Evolutionary conservation across 345 rosid species (phyloP), one percentile per base, ranked within the genome.

Genomic region (Arabidopsis thaliana): DNA sequence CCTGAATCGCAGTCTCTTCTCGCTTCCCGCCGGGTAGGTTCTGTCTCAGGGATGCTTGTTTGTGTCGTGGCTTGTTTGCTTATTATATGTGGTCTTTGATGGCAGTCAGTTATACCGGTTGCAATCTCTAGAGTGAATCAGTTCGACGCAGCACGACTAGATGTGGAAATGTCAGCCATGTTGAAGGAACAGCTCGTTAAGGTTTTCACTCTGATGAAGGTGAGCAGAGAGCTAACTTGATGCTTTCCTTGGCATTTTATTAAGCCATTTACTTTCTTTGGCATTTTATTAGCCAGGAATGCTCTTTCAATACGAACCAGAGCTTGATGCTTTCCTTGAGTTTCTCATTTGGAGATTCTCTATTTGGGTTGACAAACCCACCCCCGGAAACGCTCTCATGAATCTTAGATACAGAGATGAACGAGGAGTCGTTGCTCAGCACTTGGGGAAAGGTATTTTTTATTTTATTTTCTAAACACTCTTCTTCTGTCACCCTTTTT

Each of bases 331-430:
- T 44, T 95, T 95, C 82, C 99, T 95, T 58, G 95, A 96, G 93
- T 96, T 93, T 83, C 95, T 96, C 70, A 96, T 96, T 78, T 96
- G 99, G 98, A 81, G 93, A 72, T 96, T 96, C 85, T 96, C 99
- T 57, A 89, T 96, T 75, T 96, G 99, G 99, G 96, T 93, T 58
- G 99, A 89, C 83, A 89, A 96, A 83, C 97, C 99, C n/a, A 91
- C 98, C 63, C 99, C 99, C 0, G 99, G 99, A 50, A 93, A 74
- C 76, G 98, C 88, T 76, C 86, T 96, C 58, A 89, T 93, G 98
- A 93, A 96, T 84, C 84, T 93, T 76, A 75, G 99, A 71, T 93
- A 87, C 67, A 83, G 94, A 82, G 98, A 96, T 78, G 99, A 90
- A 68, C 89, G 91, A 20, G 86, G 91, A 20, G 86, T 86, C 23